Base-by-base conservation (phyloP, 2,329 filamentous ascomycete species). In the Stylonectria norvegica region DNA sequence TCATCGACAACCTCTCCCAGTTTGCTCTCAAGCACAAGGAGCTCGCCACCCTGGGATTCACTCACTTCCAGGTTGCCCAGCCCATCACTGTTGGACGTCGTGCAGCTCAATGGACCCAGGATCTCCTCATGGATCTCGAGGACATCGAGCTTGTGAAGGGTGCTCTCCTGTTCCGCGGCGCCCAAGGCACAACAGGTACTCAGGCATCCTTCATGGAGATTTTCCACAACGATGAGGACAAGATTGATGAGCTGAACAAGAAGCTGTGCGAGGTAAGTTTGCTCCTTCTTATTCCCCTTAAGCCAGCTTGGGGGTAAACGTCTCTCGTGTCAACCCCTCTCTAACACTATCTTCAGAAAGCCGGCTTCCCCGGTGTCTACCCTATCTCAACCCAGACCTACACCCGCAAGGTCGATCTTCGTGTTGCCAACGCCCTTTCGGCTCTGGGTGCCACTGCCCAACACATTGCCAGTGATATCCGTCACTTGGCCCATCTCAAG, bases 351-450 rank as follows among this genome's bases (percentile, higher is more conserved):
- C n/a, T n/a, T n/a, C n/a, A 48, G n/a, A 48, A 48, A 30, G 32
- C 39, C 8, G 42, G 32, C 4, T 48, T 48, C 30, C 16, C 29
- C 4, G 36, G 36, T 12, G 40, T 47, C 31, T 50, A 49, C 18
- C 36, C 40, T 8, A 40, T 52, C 3, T 48, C 45, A 5, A 52
- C 49, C 2, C 49, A 52, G 36, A 52, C 49, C 9, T 35, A 32
- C 67, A 82, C 85, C 5, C 78, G 88, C 46, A 91, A 93, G 68
- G 83, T 95, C 37, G 89, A 95, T 59, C 72, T 86, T 27, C 74
- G 82, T 39, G 73, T 95, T 11, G 77, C 83, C 54, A 89, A 93
- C 58, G 87, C 86, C 5, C 70, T 95, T 15, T 75, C 78, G 20
- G 86, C 81, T 1, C 81, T 95, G 34, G 89, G 87, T 20, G 77